phyloP scores from a whole-genome alignment of 2,329 filamentous ascomycete species.

The Diaporthe capsici region DNA sequence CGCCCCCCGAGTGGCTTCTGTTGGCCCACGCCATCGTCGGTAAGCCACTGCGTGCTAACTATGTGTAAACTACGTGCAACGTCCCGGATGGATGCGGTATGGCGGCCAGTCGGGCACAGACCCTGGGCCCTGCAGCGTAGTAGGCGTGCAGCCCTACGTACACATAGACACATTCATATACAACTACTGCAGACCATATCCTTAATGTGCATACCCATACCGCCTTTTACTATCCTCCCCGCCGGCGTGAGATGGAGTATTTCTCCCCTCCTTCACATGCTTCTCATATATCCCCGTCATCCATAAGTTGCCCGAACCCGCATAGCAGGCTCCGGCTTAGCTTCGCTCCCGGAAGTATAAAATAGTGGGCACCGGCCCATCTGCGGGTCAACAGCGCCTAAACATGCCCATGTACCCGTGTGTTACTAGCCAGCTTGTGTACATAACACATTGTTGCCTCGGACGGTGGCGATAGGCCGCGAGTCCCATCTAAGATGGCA shows the following conservation, averaged over 20 bases:
- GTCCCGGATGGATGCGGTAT: background rate
- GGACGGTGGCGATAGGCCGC: conserved; percentile 16
- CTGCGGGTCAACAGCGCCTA: conserved; percentile 11
- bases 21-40: conserved; percentile 11
- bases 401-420: conserved; percentile 1
- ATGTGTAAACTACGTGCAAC: background rate
- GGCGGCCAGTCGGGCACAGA: background rate
- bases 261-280: conserved; percentile 3
- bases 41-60: background rate
- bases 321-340: background rate
- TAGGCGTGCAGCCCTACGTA: conserved; percentile 11
- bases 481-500: background rate
- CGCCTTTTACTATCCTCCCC: background rate
- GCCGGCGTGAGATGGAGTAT: background rate
- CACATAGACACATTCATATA: background rate
- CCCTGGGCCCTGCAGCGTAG: conserved; percentile 10
- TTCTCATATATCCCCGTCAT: conserved; percentile 17
- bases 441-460: background rate
- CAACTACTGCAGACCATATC: background rate
- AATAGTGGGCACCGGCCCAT: conserved; percentile 19
- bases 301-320: conserved; percentile 3
- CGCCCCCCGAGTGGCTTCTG: conserved; percentile 23
- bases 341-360: conserved; percentile 26
- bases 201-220: background rate
- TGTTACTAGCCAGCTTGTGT: background rate